Conservation (phyloP, 148 eudicot species). For the Chenopodium berlandieri region DNA sequence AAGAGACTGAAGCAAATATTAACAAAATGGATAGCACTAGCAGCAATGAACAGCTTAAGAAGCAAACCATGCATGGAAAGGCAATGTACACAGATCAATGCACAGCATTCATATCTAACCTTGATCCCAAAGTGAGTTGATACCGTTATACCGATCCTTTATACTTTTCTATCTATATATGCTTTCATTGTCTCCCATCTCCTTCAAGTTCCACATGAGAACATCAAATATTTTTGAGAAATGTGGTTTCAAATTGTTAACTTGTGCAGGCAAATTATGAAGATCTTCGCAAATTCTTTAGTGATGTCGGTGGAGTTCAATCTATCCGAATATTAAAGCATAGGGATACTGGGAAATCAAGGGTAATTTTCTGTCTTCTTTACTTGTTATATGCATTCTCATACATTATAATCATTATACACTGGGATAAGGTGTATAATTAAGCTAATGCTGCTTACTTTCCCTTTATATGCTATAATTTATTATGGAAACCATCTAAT, state of each 20-base stretch:
- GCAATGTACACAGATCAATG: constrained; percentile 67
- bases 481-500: constrained; percentile 6
- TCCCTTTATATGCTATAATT: constrained; percentile 1
- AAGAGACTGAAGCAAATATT: constrained; percentile 30
- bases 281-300: constrained; percentile 66
- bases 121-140: constrained; percentile 50
- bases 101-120: constrained; percentile 88
- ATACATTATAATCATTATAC: background rate
- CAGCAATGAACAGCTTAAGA: constrained; percentile 32
- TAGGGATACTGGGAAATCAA: constrained; percentile 73
- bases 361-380: constrained; percentile 49
- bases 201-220: too few species aligned
- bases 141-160: constrained; percentile 11
- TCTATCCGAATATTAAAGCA: constrained; percentile 73
- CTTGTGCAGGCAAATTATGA: constrained; percentile 62
- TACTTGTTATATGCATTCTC: background rate
- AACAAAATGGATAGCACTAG: constrained; percentile 29
- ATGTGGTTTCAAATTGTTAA: constrained; percentile 14
- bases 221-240: background rate
- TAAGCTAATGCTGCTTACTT: background rate
- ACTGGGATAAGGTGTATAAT: background rate
- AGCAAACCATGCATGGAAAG: constrained; percentile 38
- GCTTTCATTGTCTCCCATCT: background rate
- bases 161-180: background rate
- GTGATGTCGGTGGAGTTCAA: constrained; percentile 79